Evolutionary conservation across 2,329 filamentous ascomycete species (phyloP).

Genomic region (Aspergillus hortae): DNA sequence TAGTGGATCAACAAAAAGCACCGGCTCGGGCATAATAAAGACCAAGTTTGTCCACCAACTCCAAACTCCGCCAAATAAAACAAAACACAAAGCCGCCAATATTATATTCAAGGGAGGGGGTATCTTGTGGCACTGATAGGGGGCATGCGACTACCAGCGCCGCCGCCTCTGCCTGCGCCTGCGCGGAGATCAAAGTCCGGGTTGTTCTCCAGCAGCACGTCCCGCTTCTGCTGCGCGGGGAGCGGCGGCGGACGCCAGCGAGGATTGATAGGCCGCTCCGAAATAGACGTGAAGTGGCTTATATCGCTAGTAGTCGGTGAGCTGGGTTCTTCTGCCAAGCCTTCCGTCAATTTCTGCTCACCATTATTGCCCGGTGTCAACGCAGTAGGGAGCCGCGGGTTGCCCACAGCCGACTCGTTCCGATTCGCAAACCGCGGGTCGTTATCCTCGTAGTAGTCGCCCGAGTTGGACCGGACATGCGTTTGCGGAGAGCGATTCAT

Average conservation of each 20-base stretch:
- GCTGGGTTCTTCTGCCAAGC: conserved; percentile 59
- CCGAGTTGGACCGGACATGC: conserved; percentile 36
- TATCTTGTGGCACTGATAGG: conserved; percentile 21
- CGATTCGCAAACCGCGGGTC: conserved; percentile 72
- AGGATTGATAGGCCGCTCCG: conserved; percentile 82
- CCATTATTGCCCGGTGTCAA: conserved; percentile 38
- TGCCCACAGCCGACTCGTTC: conserved; percentile 25
- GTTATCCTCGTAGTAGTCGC: conserved; percentile 83
- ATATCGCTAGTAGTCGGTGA: conserved; percentile 75
- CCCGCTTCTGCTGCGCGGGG: conserved; percentile 55
- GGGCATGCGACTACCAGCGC: conserved; percentile 23
- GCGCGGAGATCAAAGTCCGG: conserved; percentile 77
- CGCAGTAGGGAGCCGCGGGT: conserved; percentile 29
- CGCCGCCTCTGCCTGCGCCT: conserved; percentile 19
- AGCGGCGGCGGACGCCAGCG: conserved; percentile 62
- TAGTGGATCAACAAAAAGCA: not conserved
- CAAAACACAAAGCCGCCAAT: not conserved
- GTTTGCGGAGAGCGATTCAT: conserved; percentile 10
- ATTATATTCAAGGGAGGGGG: conserved; percentile 20
- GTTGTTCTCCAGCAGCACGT: conserved; percentile 73
- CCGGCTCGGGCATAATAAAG: not conserved
- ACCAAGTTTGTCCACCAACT: not conserved
- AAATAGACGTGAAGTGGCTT: conserved; percentile 86
- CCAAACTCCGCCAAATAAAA: not conserved
- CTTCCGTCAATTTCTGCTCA: conserved; percentile 42